Base-by-base conservation (phyloP, 495 filamentous ascomycete genomes). In the Podospora didyma region DNA sequence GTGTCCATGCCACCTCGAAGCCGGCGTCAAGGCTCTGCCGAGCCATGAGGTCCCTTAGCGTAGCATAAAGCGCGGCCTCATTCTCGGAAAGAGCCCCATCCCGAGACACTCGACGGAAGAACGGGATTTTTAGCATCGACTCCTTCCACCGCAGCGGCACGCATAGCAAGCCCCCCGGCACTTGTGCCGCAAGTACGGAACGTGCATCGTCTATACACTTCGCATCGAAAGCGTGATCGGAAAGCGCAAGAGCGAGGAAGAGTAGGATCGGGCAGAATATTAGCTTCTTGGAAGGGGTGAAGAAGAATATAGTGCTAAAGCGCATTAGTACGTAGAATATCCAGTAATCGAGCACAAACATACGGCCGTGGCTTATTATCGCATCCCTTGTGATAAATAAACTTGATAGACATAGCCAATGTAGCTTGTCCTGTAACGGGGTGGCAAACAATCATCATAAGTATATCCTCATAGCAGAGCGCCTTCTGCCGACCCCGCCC, bases 391-490 rank as follows among this genome's bases (percentile, higher is more conserved):
- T 69, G 53, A 50, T 69, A 46, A 35, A 60, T 59, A 20, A 69
- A 51, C 52, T 61, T 62, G 22, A 66, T 53, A 28, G 60, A 49
- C 56, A 69, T 69, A 23, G 56, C 61, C 31, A 60, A 58, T 1
- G 59, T 46, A 49, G 55, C 58, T 28, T 49, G 59, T 26, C 60
- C 54, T 20, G 37, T 50, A 41, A 54, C 59, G 17, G 64, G 67
- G 49, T 69, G 62, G 44, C 54, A 41, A 12, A 69, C 60, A 14
- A 69, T 47, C 56, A 50, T 20, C 56, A 60, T 24, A 2, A 54
- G 49, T 53, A 69, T 57, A 41, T 67, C 66, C 48, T 69, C 54
- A 45, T 70, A 68, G 50, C 56, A 67, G 49, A 67, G 62, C 44
- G 62, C 57, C 17, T 69, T 62, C 14, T 37, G 51, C 16, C 56